These are phyloP conservation scores for Phascolomyces articulosus DNA, from an alignment of 371 early-diverging fungal species.

Conservation along the genomic window DNA sequence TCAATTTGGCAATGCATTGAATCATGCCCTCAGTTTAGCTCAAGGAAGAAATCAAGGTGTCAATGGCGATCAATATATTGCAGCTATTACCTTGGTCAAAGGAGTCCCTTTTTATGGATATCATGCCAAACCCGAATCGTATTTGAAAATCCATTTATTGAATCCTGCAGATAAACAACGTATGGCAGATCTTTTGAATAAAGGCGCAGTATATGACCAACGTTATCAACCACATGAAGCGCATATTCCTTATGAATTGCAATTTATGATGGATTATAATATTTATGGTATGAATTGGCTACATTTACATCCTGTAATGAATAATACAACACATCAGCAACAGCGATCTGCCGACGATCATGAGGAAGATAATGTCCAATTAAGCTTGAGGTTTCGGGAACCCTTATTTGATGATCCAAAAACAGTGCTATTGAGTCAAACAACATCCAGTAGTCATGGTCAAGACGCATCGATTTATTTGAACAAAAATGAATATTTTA, in stretches of 20 bases:
- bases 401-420: slow-evolving; percentile 37
- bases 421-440: background rate
- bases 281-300: slow-evolving; percentile 92
- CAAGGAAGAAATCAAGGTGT: slow-evolving; percentile 20
- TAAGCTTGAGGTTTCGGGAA: slow-evolving; percentile 36
- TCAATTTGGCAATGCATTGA: slow-evolving; percentile 71
- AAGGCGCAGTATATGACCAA: slow-evolving; percentile 72
- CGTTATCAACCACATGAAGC: slow-evolving; percentile 81
- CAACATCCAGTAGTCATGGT: background rate
- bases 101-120: slow-evolving; percentile 91
- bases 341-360: background rate
- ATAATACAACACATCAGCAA: background rate
- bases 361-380: slow-evolving; percentile 4
- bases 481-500: slow-evolving; percentile 18
- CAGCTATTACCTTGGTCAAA: slow-evolving; percentile 70
- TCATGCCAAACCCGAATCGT: slow-evolving; percentile 64
- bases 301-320: slow-evolving; percentile 4
- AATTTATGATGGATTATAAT: slow-evolving; percentile 92
- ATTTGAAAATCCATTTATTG: slow-evolving; percentile 76
- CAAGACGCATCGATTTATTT: background rate
- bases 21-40: slow-evolving; percentile 70
- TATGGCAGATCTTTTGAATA: slow-evolving; percentile 64
- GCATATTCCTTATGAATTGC: slow-evolving; percentile 86
- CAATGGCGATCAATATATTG: slow-evolving; percentile 56
- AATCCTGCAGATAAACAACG: slow-evolving; percentile 65